Conservation (phyloP, 2,329 filamentous ascomycete genomes). For the Neonectria hederae region DNA sequence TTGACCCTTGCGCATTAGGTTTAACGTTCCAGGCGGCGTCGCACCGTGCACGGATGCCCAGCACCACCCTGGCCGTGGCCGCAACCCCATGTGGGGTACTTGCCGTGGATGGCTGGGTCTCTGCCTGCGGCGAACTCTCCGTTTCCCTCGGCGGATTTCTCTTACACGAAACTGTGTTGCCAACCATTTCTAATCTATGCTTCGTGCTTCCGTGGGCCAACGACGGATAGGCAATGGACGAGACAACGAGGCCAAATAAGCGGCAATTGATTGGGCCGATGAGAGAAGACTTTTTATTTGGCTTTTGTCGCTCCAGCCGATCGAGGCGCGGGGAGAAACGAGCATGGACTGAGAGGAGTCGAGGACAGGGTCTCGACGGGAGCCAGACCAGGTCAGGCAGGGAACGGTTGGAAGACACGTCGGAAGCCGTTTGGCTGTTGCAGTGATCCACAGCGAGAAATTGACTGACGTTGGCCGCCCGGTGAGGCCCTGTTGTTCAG, state of each 20-base stretch:
- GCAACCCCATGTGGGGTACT: constrained; percentile 41
- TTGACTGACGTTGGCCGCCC: constrained; percentile 31
- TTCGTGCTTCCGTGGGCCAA: constrained; percentile 22
- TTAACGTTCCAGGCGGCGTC: constrained; percentile 43
- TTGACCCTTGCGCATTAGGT: constrained; percentile 38
- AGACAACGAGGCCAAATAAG: constrained; percentile 30
- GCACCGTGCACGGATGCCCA: constrained; percentile 31
- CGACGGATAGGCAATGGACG: constrained; percentile 39
- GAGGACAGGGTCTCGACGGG: constrained; percentile 25
- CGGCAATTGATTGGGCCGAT: constrained; percentile 37
- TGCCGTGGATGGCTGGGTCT: constrained; percentile 39
- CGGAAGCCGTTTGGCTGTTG: constrained; percentile 30
- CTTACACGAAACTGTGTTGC: constrained; percentile 50
- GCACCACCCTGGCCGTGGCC: constrained; percentile 38
- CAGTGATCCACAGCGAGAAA: constrained; percentile 24
- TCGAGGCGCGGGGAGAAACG: constrained; percentile 27
- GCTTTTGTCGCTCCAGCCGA: constrained; percentile 37
- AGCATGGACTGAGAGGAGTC: constrained; percentile 11
- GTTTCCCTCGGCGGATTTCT: constrained; percentile 43
- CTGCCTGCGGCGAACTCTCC: constrained; percentile 33
- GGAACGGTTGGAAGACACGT: constrained; percentile 14
- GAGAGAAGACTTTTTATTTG: constrained; percentile 11
- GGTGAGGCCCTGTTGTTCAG: constrained; percentile 20
- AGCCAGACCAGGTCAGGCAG: constrained; percentile 4
- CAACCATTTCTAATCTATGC: constrained; percentile 41